Conservation (phyloP, 2,329 filamentous ascomycete species). For the Aureobasidium mangrovei region DNA sequence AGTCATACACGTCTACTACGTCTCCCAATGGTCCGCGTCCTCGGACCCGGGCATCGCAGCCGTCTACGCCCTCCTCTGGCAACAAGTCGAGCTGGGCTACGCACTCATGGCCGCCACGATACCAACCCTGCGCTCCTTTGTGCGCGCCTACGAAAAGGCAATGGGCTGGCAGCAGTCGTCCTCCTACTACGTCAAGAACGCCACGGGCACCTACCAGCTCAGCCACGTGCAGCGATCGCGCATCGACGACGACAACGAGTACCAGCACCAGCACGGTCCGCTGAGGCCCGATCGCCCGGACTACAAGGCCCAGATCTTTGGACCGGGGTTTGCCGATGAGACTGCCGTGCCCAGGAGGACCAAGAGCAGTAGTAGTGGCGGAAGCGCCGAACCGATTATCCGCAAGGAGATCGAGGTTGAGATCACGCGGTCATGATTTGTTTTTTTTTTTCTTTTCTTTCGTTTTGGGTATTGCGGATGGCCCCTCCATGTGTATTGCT, state of each 20-base stretch:
- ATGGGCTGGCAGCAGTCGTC: constrained; percentile 19
- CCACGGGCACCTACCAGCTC: background rate
- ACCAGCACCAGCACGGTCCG: background rate
- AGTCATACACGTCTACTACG: constrained; percentile 7
- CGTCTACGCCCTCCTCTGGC: constrained; percentile 22
- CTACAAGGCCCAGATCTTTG: constrained; percentile 10
- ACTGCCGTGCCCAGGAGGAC: constrained; percentile 11
- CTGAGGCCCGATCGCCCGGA: background rate
- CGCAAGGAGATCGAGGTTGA: constrained; percentile 17
- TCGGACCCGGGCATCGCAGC: constrained; percentile 19
- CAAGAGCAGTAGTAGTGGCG: constrained; percentile 16
- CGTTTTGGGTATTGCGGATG: background rate
- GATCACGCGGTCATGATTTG: background rate
- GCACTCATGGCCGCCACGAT: constrained; percentile 25
- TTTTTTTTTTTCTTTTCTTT: background rate
- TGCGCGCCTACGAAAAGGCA: constrained; percentile 21
- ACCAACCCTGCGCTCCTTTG: constrained; percentile 24
- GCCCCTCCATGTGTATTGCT: too few species aligned
- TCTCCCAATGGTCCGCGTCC: constrained; percentile 13
- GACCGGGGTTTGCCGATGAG: background rate
- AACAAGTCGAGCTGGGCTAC: constrained; percentile 24
- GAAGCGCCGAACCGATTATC: constrained; percentile 22
- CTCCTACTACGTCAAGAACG: background rate
- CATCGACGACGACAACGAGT: background rate
- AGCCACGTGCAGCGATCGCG: background rate